Base-by-base conservation (phyloP, 2,329 filamentous ascomycete species). In the Juglanconis sp. region DNA sequence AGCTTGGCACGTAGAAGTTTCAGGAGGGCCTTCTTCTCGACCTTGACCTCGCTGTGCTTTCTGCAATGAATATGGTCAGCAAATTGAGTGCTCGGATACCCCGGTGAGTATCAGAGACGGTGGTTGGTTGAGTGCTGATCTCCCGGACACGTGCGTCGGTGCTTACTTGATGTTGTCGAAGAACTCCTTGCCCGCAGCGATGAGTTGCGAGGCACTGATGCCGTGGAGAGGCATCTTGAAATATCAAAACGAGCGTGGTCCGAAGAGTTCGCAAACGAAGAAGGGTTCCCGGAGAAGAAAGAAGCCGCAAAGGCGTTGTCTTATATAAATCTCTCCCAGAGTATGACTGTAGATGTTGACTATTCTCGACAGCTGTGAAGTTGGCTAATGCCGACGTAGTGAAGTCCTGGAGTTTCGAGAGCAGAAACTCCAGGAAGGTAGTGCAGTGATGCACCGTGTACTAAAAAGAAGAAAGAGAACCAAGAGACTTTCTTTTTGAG, bases 11-110 rank as follows among this genome's bases (percentile, higher is more conserved):
- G 51, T 30, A 63, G 60, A 30, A 61, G 61, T 24, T 38, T 53
- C n/a, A 63, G 52, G 11, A 63, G 54, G 17, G 51, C 60, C 56
- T 57, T 66, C 56, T 58, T 62, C 55, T 59, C 57, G n/a, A 54
- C 62, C 46, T 59, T 62, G 54, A 56, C 53, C 56, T 53, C 63
- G 61, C 42, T 56, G 61, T 56, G 61, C 35, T 55, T 63, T 50
- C 56, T 67, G 64, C 17, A 50, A 24, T 32, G n/a, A 30, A 30
- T 4, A 15, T 2, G 30, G 53, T 61, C 40, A 61, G 55, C 38
- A 13, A 56, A 32, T 17, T 5, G 17, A 48, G 24, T 8, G 17
- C 46, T 7, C 3, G 31, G 7, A 1, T 32, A 9, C 3, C n/a
- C 24, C 15, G 17, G 32, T 5, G n/a, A 5, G 3, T 15, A 15